Percentiles rank a stretch among this genome's conserved stretches.
Evolutionary conservation across 495 filamentous ascomycete genomes (phyloP).

Genomic region (Viridothelium virens): DNA sequence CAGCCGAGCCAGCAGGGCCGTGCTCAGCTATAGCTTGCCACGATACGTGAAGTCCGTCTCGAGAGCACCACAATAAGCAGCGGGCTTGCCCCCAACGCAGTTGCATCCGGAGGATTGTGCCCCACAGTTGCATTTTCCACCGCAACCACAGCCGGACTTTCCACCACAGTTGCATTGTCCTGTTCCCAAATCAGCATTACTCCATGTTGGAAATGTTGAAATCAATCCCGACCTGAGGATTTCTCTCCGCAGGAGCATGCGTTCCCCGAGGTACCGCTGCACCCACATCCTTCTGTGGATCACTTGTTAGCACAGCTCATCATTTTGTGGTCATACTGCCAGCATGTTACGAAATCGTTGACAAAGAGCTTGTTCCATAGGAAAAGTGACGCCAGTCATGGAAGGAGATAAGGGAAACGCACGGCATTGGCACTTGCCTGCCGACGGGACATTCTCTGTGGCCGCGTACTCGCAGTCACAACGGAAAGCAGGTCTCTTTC

Average conservation of each 20-base stretch:
- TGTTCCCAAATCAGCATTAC: neutral
- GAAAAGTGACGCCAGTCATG: neutral
- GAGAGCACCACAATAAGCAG: neutral
- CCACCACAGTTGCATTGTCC: neutral
- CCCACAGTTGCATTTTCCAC: too few relatives aligned
- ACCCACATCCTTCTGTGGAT: slow-evolving; percentile 21
- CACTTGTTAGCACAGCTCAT: neutral
- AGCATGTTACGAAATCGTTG: neutral
- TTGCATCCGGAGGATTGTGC: neutral
- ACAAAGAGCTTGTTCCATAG: neutral
- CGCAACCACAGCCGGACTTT: too few relatives aligned
- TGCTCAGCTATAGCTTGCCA: neutral
- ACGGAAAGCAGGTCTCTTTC: slow-evolving; percentile 72
- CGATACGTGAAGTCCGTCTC: neutral
- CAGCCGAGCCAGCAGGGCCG: too few relatives aligned
- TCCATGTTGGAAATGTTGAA: neutral
- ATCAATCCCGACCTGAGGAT: slow-evolving; percentile 48
- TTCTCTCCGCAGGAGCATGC: slow-evolving; percentile 74
- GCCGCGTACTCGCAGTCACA: slow-evolving; percentile 76
- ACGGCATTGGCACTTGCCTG: slow-evolving; percentile 82
- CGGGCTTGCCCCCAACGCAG: neutral
- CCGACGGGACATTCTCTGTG: slow-evolving; percentile 62
- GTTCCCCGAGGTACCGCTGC: slow-evolving; percentile 39
- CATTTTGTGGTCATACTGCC: neutral
- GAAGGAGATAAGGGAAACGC: slow-evolving; percentile 34